Conservation (phyloP, 306 rosid genomes). For the Dicorynia guianensis region DNA sequence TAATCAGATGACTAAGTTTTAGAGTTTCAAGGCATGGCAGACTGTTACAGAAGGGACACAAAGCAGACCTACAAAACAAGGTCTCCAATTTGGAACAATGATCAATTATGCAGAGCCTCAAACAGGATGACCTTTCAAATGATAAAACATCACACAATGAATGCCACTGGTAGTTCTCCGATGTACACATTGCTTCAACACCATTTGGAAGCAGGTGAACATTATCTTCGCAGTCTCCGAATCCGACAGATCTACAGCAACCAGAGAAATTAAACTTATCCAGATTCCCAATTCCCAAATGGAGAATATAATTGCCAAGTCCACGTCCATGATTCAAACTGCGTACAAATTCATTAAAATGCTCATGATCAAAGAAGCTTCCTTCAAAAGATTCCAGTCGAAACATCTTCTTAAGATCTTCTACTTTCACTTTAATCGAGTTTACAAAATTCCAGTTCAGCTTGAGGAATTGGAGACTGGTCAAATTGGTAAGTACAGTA, state of each 20-base stretch:
- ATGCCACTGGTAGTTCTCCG: too few relatives aligned
- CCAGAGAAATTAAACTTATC: too few relatives aligned
- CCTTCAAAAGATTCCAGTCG: slow-evolving; percentile 30
- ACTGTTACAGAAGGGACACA: not conserved
- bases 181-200: too few relatives aligned
- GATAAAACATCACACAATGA: too few relatives aligned
- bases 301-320: too few relatives aligned
- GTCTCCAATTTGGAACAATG: slow-evolving; percentile 4
- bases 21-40: slow-evolving; percentile 22
- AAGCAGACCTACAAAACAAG: slow-evolving; percentile 7
- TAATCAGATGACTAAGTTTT: not conserved
- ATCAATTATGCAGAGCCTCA: too few relatives aligned
- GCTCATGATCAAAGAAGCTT: not conserved
- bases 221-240: too few relatives aligned
- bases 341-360: slow-evolving; percentile 22
- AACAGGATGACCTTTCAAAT: too few relatives aligned
- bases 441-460: not conserved
- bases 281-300: too few relatives aligned
- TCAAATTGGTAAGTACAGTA: slow-evolving; percentile 19
- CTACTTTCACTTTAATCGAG: slow-evolving; percentile 28
- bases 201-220: too few relatives aligned
- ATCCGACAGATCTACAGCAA: too few relatives aligned
- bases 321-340: not conserved
- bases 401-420: slow-evolving; percentile 15
- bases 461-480: slow-evolving; percentile 16